phyloP scores from a whole-genome alignment of 345 rosid genomes.

The Hevea brasiliensis region DNA sequence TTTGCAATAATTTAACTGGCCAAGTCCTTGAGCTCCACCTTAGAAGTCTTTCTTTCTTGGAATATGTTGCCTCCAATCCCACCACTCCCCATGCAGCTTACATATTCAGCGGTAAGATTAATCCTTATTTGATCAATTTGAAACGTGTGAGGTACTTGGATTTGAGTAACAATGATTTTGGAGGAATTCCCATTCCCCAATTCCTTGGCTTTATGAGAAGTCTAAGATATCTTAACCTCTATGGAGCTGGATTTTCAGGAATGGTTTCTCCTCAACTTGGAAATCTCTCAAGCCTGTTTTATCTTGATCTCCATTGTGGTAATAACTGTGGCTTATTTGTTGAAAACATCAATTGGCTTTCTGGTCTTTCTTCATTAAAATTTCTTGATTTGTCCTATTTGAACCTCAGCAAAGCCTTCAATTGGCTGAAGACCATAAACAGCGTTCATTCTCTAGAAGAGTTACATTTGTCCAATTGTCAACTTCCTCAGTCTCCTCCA shows the following conservation, averaged over 20 bases:
- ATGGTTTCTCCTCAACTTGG: conserved; percentile 23
- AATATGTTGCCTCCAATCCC: not conserved
- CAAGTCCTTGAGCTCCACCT: conserved; percentile 19
- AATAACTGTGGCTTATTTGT: not conserved
- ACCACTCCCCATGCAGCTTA: not conserved
- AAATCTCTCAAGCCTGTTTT: conserved; percentile 27
- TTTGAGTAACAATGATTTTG: conserved; percentile 19
- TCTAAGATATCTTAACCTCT: conserved; percentile 24
- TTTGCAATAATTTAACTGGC: conserved; percentile 24
- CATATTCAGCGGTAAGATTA: conserved; percentile 21
- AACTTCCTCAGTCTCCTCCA: not conserved
- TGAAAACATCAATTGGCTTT: conserved; percentile 27
- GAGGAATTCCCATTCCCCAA: not conserved
- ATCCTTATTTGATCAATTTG: conserved; percentile 21
- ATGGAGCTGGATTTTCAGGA: conserved; percentile 18
- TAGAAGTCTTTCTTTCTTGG: not conserved
- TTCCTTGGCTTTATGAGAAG: conserved; percentile 14
- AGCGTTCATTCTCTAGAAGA: conserved; percentile 17
- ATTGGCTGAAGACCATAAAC: conserved; percentile 11
- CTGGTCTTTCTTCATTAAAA: conserved; percentile 15
- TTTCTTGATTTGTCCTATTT: conserved; percentile 14
- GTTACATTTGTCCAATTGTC: conserved; percentile 4
- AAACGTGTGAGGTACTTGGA: conserved; percentile 27
- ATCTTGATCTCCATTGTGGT: conserved; percentile 9
- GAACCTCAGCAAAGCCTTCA: conserved; percentile 3